Base-by-base conservation (phyloP, 257 asterid genomes). In the Ehretia macrophylla region DNA sequence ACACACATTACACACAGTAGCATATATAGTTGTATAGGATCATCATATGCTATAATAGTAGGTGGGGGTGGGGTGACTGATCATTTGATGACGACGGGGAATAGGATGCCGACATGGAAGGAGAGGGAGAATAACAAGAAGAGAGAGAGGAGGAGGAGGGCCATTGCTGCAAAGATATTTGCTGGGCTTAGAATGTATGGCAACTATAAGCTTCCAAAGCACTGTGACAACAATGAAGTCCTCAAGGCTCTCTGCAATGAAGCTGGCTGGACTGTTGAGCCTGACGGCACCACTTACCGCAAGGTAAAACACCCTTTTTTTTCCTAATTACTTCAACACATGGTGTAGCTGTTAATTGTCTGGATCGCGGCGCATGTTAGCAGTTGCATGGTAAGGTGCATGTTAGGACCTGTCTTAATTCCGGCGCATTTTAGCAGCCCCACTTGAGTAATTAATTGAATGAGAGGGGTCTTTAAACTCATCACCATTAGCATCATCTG, bases 81-180 rank as follows among this genome's bases (percentile, higher is more conserved):
- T 37, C 44, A 14, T 20, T 50, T 17, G 54, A 78, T 78, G 80
- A 78, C 79, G 60, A 67, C 74, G 45, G 89, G 85, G 59, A 58
- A 83, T 69, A 78, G 94, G 67, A 64, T 67, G 71, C 90, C 94
- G 49, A 73, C 94, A 19, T 85, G 90, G 90, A 85, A 80, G 79
- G 94, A 85, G 75, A 75, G 90, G 68, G 90, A 85, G 87, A 85
- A 85, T 71, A 85, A 85, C 81, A 85, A 85, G 72, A 72, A 83
- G 64, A 64, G 94, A 40, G 94, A 85, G 75, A 68, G 90, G 72
- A 68, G 85, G 67, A 69, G 94, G 73, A 79, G 94, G 60, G 94
- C 94, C 17, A 48, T 80, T 32, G 83, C 90, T 1, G 89, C 94
- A n/a, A 85, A 82, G 69, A 82, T 85, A 32, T 85, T 85, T 53